A percentile compares a stretch with the other conserved stretches of the same genome.
Evolutionary conservation across 495 filamentous ascomycete species (phyloP).

Genomic region (Lophiostoma macrostomum): DNA sequence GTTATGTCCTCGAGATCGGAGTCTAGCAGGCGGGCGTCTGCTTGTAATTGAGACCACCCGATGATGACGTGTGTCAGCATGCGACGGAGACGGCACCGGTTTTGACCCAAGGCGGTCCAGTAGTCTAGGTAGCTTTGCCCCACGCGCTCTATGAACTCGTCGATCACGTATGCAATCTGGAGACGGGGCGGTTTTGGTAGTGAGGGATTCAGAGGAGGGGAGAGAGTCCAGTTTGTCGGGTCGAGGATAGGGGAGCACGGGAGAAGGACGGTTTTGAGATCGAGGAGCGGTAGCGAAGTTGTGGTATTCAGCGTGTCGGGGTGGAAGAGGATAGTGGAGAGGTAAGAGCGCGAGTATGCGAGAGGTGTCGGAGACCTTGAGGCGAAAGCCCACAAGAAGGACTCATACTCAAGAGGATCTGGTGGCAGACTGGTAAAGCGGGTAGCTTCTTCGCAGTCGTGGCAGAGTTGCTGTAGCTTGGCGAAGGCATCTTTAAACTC

Average conservation of each 20-base stretch:
- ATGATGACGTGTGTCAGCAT: conserved; percentile 75
- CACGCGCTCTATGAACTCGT: conserved; percentile 72
- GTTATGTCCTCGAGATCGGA: conserved; percentile 56
- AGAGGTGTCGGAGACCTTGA: conserved; percentile 77
- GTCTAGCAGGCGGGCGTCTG: conserved; percentile 78
- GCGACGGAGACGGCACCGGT: conserved; percentile 80
- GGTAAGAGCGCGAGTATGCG: conserved; percentile 76
- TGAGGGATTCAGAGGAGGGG: conserved; percentile 51
- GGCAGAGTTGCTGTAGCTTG: conserved; percentile 67
- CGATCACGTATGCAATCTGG: conserved; percentile 72
- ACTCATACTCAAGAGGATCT: conserved; percentile 39
- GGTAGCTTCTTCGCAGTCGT: conserved; percentile 61
- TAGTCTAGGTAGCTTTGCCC: conserved; percentile 74
- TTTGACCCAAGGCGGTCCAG: conserved; percentile 79
- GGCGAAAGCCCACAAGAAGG: conserved; percentile 67
- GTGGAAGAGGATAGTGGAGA: conserved; percentile 73
- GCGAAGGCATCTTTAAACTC: conserved; percentile 66
- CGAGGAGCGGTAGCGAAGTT: conserved; percentile 67
- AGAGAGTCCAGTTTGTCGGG: conserved; percentile 67
- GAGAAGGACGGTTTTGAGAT: conserved; percentile 71
- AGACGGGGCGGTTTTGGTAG: conserved; percentile 64
- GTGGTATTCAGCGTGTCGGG: conserved; percentile 57
- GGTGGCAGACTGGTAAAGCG: conserved; percentile 9
- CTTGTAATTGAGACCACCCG: conserved; percentile 82
- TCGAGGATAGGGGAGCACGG: conserved; percentile 70